Base-by-base conservation (phyloP, 495 filamentous ascomycete genomes). In the Chaetomidium leptoderma region DNA sequence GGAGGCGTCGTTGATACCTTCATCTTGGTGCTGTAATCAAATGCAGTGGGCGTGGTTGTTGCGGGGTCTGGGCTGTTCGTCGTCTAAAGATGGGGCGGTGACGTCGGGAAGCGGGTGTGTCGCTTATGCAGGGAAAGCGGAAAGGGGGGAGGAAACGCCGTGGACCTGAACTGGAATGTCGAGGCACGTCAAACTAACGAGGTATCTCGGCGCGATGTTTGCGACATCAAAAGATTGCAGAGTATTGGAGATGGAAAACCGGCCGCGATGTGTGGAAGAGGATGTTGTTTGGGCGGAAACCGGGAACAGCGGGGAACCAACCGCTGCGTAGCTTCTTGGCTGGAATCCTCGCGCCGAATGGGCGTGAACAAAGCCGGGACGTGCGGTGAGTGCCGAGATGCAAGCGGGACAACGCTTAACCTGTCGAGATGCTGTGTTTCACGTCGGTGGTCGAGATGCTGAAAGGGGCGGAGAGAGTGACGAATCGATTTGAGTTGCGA, bases 21-120 rank as follows among this genome's bases (percentile, higher is more conserved):
- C 72, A 75, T 75, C 55, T 68, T 74, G 63, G n/a, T 53, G 43
- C 26, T 3, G 10, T 30, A 17, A 19, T 53, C 52, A 35, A 33
- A n/a, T 26, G 48, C 21, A 2, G 3, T 37, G 2, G 21, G 32
- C 16, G 19, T 35, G 11, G 19, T 17, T 6, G 32, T 46, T 40
- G 43, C 24, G 32, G 21, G 44, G 53, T 46, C 16, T 23, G 21
- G n/a, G n/a, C 4, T 14, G 6, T 30, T 32, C 19, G 53, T 26
- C 32, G 21, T 35, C 2, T 30, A 30, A 29, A 9, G 24, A 39
- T 9, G 32, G 44, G 54, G 43, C 44, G 54, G 36, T 42, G 45
- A 57, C 54, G 54, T 50, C 45, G 45, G 36, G 11, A 35, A 19
- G 23, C 13, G 23, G n/a, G 42, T 21, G 42, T 23, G 53, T 55